A percentile compares a stretch with the other conserved stretches of the same genome.
phyloP scores from a whole-genome alignment of 257 asterid species.

The Plantago major region DNA sequence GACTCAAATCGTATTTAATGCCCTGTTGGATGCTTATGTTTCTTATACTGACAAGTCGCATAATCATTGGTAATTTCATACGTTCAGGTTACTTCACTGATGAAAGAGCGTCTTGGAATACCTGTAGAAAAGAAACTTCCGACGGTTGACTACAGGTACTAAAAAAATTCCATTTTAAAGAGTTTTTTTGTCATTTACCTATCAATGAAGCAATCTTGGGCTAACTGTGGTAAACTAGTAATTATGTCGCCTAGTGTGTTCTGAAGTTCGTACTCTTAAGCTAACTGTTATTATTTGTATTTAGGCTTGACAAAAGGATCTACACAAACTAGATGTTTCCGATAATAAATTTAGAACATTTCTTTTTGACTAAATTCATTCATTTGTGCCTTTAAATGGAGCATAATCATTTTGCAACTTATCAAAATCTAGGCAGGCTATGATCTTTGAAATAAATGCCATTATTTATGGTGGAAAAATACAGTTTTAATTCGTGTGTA shows the following conservation, averaged over 20 bases:
- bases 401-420: conserved; percentile 11
- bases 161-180: not conserved
- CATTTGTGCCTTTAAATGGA: not conserved
- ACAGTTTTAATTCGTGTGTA: too few species aligned
- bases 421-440: conserved; percentile 7
- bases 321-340: too few species aligned
- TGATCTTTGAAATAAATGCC: not conserved
- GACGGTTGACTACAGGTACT: conserved; percentile 75
- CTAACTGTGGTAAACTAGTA: conserved; percentile 3
- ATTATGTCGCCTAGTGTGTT: conserved; percentile 12
- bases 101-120: conserved; percentile 78
- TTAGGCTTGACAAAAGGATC: too few species aligned
- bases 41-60: conserved; percentile 23
- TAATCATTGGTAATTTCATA: conserved; percentile 28
- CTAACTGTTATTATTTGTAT: too few species aligned
- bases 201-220: conserved; percentile 13
- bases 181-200: not conserved
- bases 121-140: conserved; percentile 65
- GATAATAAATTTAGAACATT: conserved; percentile 3
- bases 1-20: not conserved
- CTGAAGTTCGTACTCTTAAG: conserved; percentile 1
- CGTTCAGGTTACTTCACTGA: conserved; percentile 68
- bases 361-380: too few species aligned
- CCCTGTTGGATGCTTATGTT: conserved; percentile 9
- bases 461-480: not conserved